Conservation (phyloP, 129 eudicot species). For the Pulicaria dysenterica region DNA sequence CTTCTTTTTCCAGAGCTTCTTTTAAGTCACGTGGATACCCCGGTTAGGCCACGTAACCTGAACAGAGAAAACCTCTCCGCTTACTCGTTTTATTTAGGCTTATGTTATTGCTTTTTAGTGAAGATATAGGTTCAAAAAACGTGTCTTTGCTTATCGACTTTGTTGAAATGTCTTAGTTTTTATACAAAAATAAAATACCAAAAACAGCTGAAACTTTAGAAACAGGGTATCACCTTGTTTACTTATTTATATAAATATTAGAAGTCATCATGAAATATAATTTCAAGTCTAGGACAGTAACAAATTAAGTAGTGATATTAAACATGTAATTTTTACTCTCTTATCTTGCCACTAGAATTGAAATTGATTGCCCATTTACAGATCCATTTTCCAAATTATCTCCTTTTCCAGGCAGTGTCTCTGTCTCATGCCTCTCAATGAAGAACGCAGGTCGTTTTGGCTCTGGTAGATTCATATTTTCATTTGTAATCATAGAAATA, state of each 20-base stretch:
- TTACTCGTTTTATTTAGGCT: no score
- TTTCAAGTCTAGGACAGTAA: not conserved
- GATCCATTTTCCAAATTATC: slow-evolving; percentile 8
- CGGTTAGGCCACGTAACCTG: no score
- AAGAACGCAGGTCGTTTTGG: slow-evolving; percentile 49
- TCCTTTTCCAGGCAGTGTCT: not conserved
- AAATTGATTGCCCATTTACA: slow-evolving; percentile 31
- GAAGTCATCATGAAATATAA: not conserved
- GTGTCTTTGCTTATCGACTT: no score
- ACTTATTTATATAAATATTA: not conserved
- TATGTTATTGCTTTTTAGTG: no score
- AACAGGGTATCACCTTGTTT: no score
- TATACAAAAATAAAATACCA: no score
- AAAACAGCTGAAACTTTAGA: no score
- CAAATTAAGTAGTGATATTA: not conserved
- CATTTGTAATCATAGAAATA: slow-evolving; percentile 30
- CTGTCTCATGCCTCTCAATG: slow-evolving; percentile 16
- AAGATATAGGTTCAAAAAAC: no score
- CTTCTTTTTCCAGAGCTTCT: no score
- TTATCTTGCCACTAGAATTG: slow-evolving; percentile 29
- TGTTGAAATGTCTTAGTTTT: no score
- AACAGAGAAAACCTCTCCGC: no score
- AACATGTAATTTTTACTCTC: not conserved
- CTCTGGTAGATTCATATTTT: slow-evolving; percentile 16
- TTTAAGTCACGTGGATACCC: no score